phyloP scores from a whole-genome alignment of 768 basidiomycete genomes.

The Tubosaeta sp. region DNA sequence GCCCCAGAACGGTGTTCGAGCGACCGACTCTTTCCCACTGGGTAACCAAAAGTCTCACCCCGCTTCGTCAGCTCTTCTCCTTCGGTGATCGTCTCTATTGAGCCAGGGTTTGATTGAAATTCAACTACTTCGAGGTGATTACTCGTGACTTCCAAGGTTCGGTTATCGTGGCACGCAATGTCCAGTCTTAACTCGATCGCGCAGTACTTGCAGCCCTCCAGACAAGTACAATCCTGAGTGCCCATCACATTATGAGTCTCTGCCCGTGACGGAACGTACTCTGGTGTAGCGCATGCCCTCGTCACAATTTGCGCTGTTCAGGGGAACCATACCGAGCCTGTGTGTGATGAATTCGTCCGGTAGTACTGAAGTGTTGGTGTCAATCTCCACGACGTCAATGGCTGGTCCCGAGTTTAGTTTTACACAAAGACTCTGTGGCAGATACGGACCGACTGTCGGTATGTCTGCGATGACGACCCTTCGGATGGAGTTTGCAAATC shows the following conservation, averaged over 20 bases:
- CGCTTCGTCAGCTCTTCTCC: slow-evolving; percentile 77
- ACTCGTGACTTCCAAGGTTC: slow-evolving; percentile 84
- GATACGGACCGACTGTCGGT: slow-evolving; percentile 81
- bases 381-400: slow-evolving; percentile 94
- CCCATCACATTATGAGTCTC: background rate
- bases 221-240: slow-evolving; percentile 85
- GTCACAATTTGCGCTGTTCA: slow-evolving; percentile 83
- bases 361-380: slow-evolving; percentile 85
- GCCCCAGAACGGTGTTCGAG: background rate
- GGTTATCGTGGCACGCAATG: slow-evolving; percentile 65
- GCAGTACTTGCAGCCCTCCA: slow-evolving; percentile 80
- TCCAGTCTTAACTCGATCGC: slow-evolving; percentile 79
- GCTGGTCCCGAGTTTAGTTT: slow-evolving; percentile 44
- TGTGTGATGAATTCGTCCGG: slow-evolving; percentile 98
- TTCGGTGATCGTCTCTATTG: slow-evolving; percentile 29
- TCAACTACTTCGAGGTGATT: slow-evolving; percentile 69
- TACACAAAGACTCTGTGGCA: background rate
- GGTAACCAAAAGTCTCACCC: slow-evolving; percentile 69
- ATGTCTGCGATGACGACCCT: slow-evolving; percentile 96
- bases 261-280: slow-evolving; percentile 37
- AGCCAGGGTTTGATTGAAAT: slow-evolving; percentile 35
- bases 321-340: slow-evolving; percentile 89
- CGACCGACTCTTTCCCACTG: slow-evolving; percentile 75
- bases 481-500: slow-evolving; percentile 92
- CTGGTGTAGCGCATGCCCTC: slow-evolving; percentile 80